phyloP scores from a whole-genome alignment of 257 asterid genomes.

The Salvia rosmarinus region DNA sequence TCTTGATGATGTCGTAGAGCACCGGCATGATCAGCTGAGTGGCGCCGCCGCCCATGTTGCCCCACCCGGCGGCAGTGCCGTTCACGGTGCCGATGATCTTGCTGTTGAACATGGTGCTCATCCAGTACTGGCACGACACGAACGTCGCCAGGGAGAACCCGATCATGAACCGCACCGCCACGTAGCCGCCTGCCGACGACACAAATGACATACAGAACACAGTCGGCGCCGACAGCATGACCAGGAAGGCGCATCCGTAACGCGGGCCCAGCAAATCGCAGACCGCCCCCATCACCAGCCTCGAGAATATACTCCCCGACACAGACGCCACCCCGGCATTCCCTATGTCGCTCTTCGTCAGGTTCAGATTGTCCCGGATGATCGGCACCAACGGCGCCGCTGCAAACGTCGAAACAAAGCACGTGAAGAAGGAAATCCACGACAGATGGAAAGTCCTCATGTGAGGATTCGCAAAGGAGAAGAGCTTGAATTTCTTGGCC shows the following conservation, averaged over 20 bases:
- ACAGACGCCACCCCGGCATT: conserved; percentile 71
- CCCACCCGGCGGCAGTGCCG: conserved; percentile 76
- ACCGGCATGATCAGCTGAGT: conserved; percentile 74
- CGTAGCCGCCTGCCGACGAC: conserved; percentile 40
- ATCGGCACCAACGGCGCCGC: conserved; percentile 71
- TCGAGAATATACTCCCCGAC: conserved; percentile 64
- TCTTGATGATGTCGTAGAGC: conserved; percentile 46
- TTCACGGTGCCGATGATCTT: conserved; percentile 59
- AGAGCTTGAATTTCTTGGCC: conserved; percentile 51
- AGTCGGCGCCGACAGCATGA: conserved; percentile 58
- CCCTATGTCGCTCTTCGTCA: conserved; percentile 53
- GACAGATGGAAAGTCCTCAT: conserved; percentile 66
- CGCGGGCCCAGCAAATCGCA: conserved; percentile 62
- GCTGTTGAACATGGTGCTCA: conserved; percentile 60
- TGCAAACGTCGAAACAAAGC: conserved; percentile 62
- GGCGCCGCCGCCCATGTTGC: conserved; percentile 77
- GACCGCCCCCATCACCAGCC: conserved; percentile 66
- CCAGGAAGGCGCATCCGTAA: conserved; percentile 60
- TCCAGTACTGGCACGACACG: conserved; percentile 70
- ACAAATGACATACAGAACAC: conserved; percentile 64
- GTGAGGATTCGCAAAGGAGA: conserved; percentile 61
- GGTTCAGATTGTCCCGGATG: conserved; percentile 58
- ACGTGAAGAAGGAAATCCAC: conserved; percentile 68
- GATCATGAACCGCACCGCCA: conserved; percentile 65
- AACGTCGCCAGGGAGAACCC: conserved; percentile 67